Evolutionary conservation across 129 eudicot genomes (phyloP).

Genomic region (Helianthus annuus): HanXRQr2.0-SUNRISE NC_035438.2:95411201-95411700

Average conservation of each 20-base stretch:
- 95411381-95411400: slow-evolving; percentile 29
- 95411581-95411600: background rate
- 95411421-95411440: too few relatives aligned
- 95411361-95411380: slow-evolving; percentile 42
- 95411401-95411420: background rate
- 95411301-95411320: slow-evolving; percentile 49
- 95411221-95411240: slow-evolving; percentile 47
- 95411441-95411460: slow-evolving; percentile 11
- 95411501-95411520: slow-evolving; percentile 35
- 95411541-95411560: slow-evolving; percentile 26
- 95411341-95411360: slow-evolving; percentile 24
- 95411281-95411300: slow-evolving; percentile 35
- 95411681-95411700: background rate
- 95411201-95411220: slow-evolving; percentile 68
- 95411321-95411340: slow-evolving; percentile 66
- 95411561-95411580: slow-evolving; percentile 11
- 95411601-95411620: slow-evolving; percentile 19
- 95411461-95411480: slow-evolving; percentile 48
- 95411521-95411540: slow-evolving; percentile 55
- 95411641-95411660: slow-evolving; percentile 59
- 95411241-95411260: slow-evolving; percentile 46
- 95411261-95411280: slow-evolving; percentile 31
- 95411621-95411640: slow-evolving; percentile 59
- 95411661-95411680: slow-evolving; percentile 64
- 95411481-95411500: slow-evolving; percentile 55